Percentiles rank a stretch among this genome's conserved stretches.
Conservation (phyloP, 2,329 filamentous ascomycete species). For the Curvularia sp. region DNA sequence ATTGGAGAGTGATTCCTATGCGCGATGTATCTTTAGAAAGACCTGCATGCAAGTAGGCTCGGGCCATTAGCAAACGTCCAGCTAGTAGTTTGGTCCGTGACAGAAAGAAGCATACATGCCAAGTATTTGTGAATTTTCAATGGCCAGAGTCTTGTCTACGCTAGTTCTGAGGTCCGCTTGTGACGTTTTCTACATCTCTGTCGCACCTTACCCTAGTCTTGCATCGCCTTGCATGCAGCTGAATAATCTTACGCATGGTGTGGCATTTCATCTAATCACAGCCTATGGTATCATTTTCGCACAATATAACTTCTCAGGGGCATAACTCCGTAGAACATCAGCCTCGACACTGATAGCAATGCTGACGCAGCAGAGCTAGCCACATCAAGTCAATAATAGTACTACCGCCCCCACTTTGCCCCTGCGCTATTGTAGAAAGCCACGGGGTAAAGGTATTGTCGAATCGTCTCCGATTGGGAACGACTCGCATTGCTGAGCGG, state of each 20-base stretch:
- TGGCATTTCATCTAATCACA: not conserved
- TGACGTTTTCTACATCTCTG: not conserved
- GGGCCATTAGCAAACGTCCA: not conserved
- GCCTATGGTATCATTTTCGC: not conserved
- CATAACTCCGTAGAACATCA: not conserved
- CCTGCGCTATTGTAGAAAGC: not conserved
- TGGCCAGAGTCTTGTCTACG: not conserved
- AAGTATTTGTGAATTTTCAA: not conserved
- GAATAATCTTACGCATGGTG: not conserved
- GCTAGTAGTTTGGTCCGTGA: not conserved
- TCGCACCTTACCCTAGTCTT: not conserved
- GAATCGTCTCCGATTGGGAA: not conserved
- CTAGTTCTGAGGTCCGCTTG: not conserved
- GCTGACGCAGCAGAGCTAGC: constrained; percentile 16
- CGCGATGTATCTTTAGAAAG: constrained; percentile 5
- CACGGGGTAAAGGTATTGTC: not conserved
- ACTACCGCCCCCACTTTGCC: not conserved
- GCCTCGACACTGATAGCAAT: not conserved
- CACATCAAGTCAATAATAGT: constrained; percentile 9
- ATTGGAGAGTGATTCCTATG: constrained; percentile 15
- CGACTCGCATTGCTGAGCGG: not conserved
- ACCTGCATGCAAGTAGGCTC: not conserved
- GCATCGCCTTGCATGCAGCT: not conserved
- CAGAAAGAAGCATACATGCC: not conserved
- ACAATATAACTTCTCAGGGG: not conserved